Percentiles rank a stretch among this genome's conserved stretches.
Evolutionary conservation across 495 filamentous ascomycete species (phyloP).

Genomic region (Penicillium coffeae): DNA sequence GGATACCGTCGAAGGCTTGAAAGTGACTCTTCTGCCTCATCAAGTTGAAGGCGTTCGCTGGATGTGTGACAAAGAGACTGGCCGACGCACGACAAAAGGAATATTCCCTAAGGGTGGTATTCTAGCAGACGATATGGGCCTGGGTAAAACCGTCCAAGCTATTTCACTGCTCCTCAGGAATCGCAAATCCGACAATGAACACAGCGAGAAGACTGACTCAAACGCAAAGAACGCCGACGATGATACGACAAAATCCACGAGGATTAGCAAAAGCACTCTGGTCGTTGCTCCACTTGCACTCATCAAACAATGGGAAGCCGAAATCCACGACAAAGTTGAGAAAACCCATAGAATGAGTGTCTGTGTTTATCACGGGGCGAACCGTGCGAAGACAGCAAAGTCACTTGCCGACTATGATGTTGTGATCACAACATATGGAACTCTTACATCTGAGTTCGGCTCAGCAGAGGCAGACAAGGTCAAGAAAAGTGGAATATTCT

Average conservation of each 20-base stretch:
- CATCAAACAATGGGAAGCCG: slow-evolving; percentile 95
- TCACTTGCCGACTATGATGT: slow-evolving; percentile 84
- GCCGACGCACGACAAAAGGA: slow-evolving; percentile 67
- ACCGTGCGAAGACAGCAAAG: slow-evolving; percentile 70
- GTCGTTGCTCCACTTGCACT: slow-evolving; percentile 93
- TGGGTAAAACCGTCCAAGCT: slow-evolving; percentile 91
- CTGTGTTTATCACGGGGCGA: slow-evolving; percentile 82
- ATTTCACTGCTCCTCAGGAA: slow-evolving; percentile 83
- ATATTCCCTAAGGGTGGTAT: slow-evolving; percentile 83
- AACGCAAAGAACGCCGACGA: slow-evolving; percentile 17
- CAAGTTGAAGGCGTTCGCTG: slow-evolving; percentile 89
- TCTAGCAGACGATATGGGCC: slow-evolving; percentile 88
- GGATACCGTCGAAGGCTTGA: slow-evolving; percentile 74
- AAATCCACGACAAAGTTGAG: slow-evolving; percentile 76
- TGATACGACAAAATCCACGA: slow-evolving; percentile 54
- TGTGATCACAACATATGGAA: slow-evolving; percentile 96
- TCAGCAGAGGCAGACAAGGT: slow-evolving; percentile 52
- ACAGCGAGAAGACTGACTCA: slow-evolving; percentile 31
- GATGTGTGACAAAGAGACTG: slow-evolving; percentile 88
- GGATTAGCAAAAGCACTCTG: slow-evolving; percentile 72
- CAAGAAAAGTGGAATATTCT: slow-evolving; percentile 78
- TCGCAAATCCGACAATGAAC: slow-evolving; percentile 57
- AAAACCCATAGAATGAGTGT: slow-evolving; percentile 67
- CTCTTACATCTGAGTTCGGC: slow-evolving; percentile 82
- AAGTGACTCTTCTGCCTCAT: slow-evolving; percentile 83